Base-by-base conservation (phyloP, 1,139 yeast genomes). In the Yamadazyma atmosphaerica region DNA sequence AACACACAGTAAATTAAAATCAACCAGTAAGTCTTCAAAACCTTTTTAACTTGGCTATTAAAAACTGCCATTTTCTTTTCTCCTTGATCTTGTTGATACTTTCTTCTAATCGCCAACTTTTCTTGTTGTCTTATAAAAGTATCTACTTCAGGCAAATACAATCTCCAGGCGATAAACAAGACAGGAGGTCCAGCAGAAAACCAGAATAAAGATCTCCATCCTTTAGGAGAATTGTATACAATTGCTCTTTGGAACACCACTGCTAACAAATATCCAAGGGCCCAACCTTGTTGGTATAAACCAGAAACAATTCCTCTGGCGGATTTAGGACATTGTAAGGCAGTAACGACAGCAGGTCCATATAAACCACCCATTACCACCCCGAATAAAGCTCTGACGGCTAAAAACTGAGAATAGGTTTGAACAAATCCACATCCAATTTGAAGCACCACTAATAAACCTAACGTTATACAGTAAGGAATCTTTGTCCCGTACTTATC, bases 121-220 rank as follows among this genome's bases (percentile, higher is more conserved):
- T 55, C 60, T 37, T 49, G 44, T 41, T 61, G 66, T 31, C 54
- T 55, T 21, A 55, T 42, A 33, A 47, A 55, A 38, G 61, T 51
- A 37, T 60, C 58, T 2, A 71, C 61, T 52, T 68, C 72, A 1
- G 71, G 69, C 34, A 54, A 51, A 34, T 51, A 54, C 19, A 51
- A 46, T 45, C 72, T 57, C 68, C 69, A 65, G 14, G 53, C 39
- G 19, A 66, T 55, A 34, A 67, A 56, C 19, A 67, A 39, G 3
- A 64, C 58, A 8, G 71, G 68, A 14, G 63, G 60, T 18, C 90
- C 86, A 18, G 92, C 81, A 37, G 86, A 79, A 52, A 87, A 84
- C 89, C 94, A 86, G 60, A 81, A 83, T 46, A 86, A 68, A 1
- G 88, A 75, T 55, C 94, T 74, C 95, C 95, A 86, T 1, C 77